Conservation (phyloP, 2,329 filamentous ascomycete species). For the Fusarium euwallaceae region DNA sequence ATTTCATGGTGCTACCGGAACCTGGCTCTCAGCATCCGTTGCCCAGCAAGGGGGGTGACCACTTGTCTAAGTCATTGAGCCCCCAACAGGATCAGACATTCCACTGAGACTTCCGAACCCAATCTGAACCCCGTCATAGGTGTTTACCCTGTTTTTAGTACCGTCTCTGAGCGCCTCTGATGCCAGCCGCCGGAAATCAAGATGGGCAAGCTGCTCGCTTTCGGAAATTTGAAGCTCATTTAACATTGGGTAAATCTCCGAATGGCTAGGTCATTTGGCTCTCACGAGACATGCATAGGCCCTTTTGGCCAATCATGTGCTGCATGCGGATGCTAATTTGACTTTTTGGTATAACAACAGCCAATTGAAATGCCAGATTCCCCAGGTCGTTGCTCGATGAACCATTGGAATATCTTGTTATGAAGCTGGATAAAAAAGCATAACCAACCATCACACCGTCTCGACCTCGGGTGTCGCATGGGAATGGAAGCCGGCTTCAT, state of each 20-base stretch:
- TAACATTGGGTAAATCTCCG: slow-evolving; percentile 38
- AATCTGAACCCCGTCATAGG: slow-evolving; percentile 21
- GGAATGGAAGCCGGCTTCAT: neutral
- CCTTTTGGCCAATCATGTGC: slow-evolving; percentile 33
- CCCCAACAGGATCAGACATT: slow-evolving; percentile 14
- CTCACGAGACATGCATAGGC: slow-evolving; percentile 33
- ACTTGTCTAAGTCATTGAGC: slow-evolving; percentile 13
- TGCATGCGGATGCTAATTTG: slow-evolving; percentile 20
- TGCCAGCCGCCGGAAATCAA: neutral
- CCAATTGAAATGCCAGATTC: slow-evolving; percentile 28
- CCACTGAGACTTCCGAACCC: slow-evolving; percentile 11
- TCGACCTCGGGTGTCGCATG: neutral
- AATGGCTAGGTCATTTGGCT: slow-evolving; percentile 28
- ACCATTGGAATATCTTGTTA: neutral
- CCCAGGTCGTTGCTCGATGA: slow-evolving; percentile 3
- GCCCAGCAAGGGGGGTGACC: slow-evolving; percentile 15
- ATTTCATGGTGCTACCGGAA: neutral
- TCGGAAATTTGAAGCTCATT: slow-evolving; percentile 45
- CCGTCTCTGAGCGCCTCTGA: neutral
- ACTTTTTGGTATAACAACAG: slow-evolving; percentile 7
- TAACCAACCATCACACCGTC: neutral
- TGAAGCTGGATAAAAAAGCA: neutral
- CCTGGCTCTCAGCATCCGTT: slow-evolving; percentile 17
- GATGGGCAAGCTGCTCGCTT: slow-evolving; percentile 22
- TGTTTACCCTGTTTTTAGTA: slow-evolving; percentile 28